Evolutionary conservation across 306 rosid species (phyloP).

Genomic region (Trichosanthes truncata): DNA sequence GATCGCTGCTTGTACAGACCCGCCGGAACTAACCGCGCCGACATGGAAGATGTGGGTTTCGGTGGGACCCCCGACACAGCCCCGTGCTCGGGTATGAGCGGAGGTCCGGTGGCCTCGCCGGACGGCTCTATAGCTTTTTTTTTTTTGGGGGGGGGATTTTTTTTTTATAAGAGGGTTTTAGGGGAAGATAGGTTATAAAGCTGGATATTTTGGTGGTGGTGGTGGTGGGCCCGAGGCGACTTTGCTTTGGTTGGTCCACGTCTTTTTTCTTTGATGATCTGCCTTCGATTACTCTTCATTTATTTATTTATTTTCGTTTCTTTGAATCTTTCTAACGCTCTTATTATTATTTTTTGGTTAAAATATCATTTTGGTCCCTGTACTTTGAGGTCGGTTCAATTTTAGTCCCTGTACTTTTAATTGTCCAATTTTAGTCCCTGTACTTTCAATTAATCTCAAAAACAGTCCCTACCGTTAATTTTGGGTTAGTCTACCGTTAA

Average conservation of each 20-base stretch:
- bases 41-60: constrained; percentile 18
- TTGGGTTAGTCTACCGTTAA: too few relatives aligned
- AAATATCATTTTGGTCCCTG: too few relatives aligned
- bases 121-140: constrained; percentile 4
- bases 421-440: too few relatives aligned
- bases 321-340: not conserved
- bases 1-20: constrained; percentile 48
- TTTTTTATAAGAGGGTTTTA: not conserved
- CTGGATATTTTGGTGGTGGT: not conserved
- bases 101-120: not conserved
- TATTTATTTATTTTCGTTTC: not conserved
- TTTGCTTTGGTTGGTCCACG: constrained; percentile 11
- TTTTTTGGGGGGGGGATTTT: not conserved
- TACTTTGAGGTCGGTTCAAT: too few relatives aligned
- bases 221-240: not conserved
- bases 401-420: too few relatives aligned
- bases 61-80: not conserved
- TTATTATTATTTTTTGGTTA: too few relatives aligned
- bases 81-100: not conserved
- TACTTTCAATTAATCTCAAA: too few relatives aligned
- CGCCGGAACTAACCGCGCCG: constrained; percentile 10
- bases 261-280: not conserved
- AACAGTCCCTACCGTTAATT: too few relatives aligned
- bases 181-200: not conserved
- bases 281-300: not conserved